Evolutionary conservation across 148 eudicot genomes (phyloP).

Genomic region (Limonium bicolor): DNA sequence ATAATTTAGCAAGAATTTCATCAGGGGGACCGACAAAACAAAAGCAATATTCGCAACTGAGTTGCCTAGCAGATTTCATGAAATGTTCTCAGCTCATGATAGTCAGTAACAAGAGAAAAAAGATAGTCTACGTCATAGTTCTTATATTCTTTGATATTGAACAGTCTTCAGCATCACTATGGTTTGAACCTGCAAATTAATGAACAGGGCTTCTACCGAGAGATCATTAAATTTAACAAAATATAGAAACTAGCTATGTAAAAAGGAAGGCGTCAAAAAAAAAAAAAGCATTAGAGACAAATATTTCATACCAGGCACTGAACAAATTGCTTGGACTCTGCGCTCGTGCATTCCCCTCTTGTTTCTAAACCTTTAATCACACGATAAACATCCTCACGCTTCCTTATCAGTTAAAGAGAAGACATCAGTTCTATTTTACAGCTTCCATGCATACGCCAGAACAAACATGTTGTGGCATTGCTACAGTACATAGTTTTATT

Average conservation of each 20-base stretch:
- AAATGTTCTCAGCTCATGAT: too few species aligned
- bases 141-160: not conserved
- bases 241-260: not conserved
- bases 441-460: too few species aligned
- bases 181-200: not conserved
- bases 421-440: too few species aligned
- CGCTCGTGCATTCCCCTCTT: conserved; percentile 53
- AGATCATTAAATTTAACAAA: not conserved
- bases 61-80: not conserved
- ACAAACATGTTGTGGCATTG: too few species aligned
- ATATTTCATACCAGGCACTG: conserved; percentile 54
- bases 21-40: not conserved
- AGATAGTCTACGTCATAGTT: too few species aligned
- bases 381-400: conserved; percentile 79
- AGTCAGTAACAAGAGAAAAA: too few species aligned
- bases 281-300: not conserved
- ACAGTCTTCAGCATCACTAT: not conserved
- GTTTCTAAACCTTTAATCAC: conserved; percentile 69
- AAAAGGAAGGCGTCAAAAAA: not conserved
- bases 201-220: not conserved
- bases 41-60: not conserved
- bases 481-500: too few species aligned
- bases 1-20: not conserved
- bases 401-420: conserved; percentile 38
- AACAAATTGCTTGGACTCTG: conserved; percentile 51